Percentiles rank a stretch among this genome's conserved stretches.
phyloP scores from a whole-genome alignment of 2,329 filamentous ascomycete genomes.

The Dactylellina parvicollis region DNA sequence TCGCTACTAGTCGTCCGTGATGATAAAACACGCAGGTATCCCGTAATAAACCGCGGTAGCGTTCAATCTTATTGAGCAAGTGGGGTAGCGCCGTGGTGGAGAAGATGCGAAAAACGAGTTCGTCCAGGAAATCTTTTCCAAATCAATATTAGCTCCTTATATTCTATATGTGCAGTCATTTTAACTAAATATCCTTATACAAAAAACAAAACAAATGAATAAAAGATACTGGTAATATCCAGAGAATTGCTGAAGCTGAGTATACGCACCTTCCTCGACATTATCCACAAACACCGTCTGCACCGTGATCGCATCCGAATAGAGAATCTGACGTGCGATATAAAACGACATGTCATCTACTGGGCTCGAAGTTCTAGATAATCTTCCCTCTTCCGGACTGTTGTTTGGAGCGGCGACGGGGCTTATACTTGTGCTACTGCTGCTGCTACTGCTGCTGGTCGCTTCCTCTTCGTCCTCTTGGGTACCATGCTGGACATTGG shows the following conservation, averaged over 20 bases:
- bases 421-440: too few relatives aligned
- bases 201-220: background rate
- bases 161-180: too few relatives aligned
- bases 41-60: slow-evolving; percentile 13
- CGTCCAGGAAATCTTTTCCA: slow-evolving; percentile 21
- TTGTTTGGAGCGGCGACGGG: too few relatives aligned
- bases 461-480: too few relatives aligned
- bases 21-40: slow-evolving; percentile 32
- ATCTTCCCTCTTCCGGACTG: too few relatives aligned
- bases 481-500: too few relatives aligned
- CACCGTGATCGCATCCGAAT: slow-evolving; percentile 38
- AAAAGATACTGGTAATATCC: too few relatives aligned
- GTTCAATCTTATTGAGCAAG: slow-evolving; percentile 39
- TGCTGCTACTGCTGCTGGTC: too few relatives aligned
- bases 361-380: slow-evolving; percentile 6
- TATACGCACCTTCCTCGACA: slow-evolving; percentile 19
- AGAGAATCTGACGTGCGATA: slow-evolving; percentile 38
- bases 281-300: slow-evolving; percentile 43
- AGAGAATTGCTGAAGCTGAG: background rate
- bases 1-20: slow-evolving; percentile 8
- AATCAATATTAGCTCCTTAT: too few relatives aligned
- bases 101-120: slow-evolving; percentile 40
- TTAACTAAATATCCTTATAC: background rate
- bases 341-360: slow-evolving; percentile 8
- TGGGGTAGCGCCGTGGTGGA: slow-evolving; percentile 16